Evolutionary conservation across 2,329 filamentous ascomycete genomes (phyloP).

Genomic region (Aspergillus latus): DNA sequence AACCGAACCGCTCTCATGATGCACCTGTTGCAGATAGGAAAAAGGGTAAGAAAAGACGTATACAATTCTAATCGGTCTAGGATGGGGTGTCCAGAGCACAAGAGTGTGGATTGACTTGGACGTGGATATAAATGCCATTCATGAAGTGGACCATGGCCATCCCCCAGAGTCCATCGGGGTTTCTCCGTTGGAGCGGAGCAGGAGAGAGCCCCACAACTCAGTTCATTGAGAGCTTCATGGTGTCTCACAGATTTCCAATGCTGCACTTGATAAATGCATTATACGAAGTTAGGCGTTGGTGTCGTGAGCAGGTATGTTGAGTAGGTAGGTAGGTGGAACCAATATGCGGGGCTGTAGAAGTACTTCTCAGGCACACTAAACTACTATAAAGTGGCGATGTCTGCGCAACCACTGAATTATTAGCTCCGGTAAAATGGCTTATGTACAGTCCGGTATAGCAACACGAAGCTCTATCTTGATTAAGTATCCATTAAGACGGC

Average conservation of each 20-base stretch:
- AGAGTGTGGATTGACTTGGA: neutral
- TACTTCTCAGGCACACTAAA: no score
- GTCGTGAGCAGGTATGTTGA: no score
- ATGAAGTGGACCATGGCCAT: slow-evolving; percentile 1
- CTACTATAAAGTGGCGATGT: no score
- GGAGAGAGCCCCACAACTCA: neutral
- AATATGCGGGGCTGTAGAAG: no score
- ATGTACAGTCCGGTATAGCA: slow-evolving; percentile 4
- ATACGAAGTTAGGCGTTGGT: no score
- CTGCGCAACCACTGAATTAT: neutral
- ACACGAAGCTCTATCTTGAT: slow-evolving; percentile 9
- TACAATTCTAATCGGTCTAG: no score
- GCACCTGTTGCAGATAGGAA: neutral
- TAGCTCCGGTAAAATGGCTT: neutral
- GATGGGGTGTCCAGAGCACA: neutral
- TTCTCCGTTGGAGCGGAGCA: slow-evolving; percentile 3
- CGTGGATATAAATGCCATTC: neutral
- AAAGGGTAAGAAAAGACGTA: neutral
- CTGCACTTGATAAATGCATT: no score
- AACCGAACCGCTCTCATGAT: slow-evolving; percentile 40
- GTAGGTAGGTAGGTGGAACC: no score
- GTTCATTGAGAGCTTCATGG: no score
- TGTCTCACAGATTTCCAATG: no score
- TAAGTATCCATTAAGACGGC: slow-evolving; percentile 10
- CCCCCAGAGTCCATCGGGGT: slow-evolving; percentile 6